Evolutionary conservation across 257 asterid genomes (phyloP), one percentile per base, ranked within the genome.

Genomic region (Jacaranda copaia): DNA sequence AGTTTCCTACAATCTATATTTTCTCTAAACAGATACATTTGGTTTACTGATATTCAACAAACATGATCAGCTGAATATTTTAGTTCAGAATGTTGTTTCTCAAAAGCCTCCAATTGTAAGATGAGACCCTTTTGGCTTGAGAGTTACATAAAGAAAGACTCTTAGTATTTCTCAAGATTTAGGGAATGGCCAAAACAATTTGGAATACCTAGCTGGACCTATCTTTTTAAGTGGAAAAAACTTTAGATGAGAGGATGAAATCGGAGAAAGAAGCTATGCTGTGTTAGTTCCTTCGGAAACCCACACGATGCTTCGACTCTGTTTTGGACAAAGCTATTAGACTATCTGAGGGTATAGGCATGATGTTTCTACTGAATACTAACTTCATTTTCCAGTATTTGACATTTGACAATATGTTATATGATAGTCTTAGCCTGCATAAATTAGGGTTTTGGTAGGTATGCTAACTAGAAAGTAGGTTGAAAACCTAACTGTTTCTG

Each of bases 371-470:
- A 53, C 59, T 53, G 25, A 53, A 53, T 53, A 53, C 25, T 53
- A 15, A 15, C 16, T 51, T 53, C 59, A 53, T 53, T 53, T 51
- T 18, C 56, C 56, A 51, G 16, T 10, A 51, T 14, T 2, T 53
- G n/a, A n/a, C 59, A 53, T 53, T 53, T 15, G 20, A n/a, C 59
- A n/a, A 53, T n/a, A 53, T n/a, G 59, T 53, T 53, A n/a, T 53
- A n/a, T 53, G 19, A n/a, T 53, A 53, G 15, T 4, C 59, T 53
- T n/a, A 53, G 59, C 25, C 20, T 15, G 59, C 59, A 14, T 53
- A 53, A 5, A 5, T 53, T 2, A 53, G 59, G 59, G 8, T 51
- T 53, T 53, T 53, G 20, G 20, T 53, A 16, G 15, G 25, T 15
- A 15, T 53, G 59, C 59, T 5, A 3, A n/a, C 19, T 53, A 53